Conservation (phyloP, 164 flowering plant genomes). For the Taxillus chinensis region DNA sequence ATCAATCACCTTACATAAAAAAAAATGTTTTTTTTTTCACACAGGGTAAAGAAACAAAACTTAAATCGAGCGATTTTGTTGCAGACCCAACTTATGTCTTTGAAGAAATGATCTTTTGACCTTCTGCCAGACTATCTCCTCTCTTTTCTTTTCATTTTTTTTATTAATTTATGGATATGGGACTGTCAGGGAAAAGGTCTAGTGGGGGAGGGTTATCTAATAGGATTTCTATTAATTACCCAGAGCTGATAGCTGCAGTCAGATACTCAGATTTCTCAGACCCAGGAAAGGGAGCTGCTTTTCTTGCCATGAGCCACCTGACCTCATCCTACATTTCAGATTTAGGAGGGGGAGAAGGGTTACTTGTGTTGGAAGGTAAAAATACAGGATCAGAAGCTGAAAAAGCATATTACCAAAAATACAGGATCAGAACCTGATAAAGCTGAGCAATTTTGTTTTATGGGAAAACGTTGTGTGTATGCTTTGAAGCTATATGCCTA, state of each 20-base stretch:
- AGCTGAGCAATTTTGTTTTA: too few relatives aligned
- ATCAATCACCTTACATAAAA: too few relatives aligned
- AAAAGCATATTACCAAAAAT: too few relatives aligned
- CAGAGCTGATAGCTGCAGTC: background rate
- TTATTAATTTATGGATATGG: background rate
- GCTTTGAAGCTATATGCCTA: too few relatives aligned
- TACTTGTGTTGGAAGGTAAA: background rate
- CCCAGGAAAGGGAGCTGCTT: background rate
- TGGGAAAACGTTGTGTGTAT: too few relatives aligned
- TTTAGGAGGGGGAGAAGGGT: background rate
- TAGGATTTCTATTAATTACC: background rate
- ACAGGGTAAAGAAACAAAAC: too few relatives aligned
- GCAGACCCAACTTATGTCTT: too few relatives aligned
- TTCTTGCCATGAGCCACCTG: background rate
- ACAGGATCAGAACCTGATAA: too few relatives aligned
- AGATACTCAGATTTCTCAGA: background rate
- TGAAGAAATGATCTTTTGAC: too few relatives aligned
- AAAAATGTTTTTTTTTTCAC: too few relatives aligned
- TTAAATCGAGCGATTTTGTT: too few relatives aligned
- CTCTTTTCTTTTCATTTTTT: background rate
- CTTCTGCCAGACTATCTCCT: background rate
- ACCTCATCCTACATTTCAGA: background rate
- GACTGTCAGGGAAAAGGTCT: background rate
- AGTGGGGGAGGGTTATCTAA: background rate
- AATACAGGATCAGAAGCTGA: too few relatives aligned